These are phyloP conservation scores for Cardamine chenopodiifolia DNA, from an alignment of 345 rosid genomes.

Conservation along the genomic window DNA sequence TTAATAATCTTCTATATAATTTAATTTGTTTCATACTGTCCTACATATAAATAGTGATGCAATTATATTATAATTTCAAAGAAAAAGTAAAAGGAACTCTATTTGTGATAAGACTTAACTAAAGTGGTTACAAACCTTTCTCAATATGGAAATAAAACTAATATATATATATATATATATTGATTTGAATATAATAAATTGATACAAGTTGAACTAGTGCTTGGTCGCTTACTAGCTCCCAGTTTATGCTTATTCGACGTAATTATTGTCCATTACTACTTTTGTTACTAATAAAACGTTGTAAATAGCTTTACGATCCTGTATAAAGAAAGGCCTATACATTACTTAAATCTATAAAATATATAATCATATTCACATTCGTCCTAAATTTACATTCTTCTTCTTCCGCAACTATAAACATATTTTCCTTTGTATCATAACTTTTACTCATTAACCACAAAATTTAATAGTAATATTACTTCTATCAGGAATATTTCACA, in stretches of 20 bases:
- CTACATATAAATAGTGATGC: neutral
- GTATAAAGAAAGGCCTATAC: slow-evolving; percentile 26
- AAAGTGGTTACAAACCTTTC: slow-evolving; percentile 36
- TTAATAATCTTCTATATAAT: no score
- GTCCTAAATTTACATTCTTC: neutral
- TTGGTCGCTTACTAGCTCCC: slow-evolving; percentile 37
- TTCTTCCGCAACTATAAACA: neutral
- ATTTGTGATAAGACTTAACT: slow-evolving; percentile 26
- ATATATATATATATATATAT: neutral
- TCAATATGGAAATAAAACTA: slow-evolving; percentile 19
- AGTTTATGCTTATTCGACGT: slow-evolving; percentile 37
- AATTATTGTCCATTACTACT: slow-evolving; percentile 20
- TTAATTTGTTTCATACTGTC: neutral
- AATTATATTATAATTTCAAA: neutral
- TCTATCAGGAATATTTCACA: neutral
- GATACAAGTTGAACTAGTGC: slow-evolving; percentile 25
- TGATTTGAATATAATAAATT: neutral
- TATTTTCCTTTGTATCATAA: neutral
- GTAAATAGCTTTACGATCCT: slow-evolving; percentile 32
- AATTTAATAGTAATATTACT: neutral
- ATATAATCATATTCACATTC: slow-evolving; percentile 3
- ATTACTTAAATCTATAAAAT: neutral
- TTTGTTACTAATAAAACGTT: slow-evolving; percentile 22
- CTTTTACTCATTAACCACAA: neutral
- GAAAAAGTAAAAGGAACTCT: neutral